Conservation (phyloP, 305 asterid species). For the Fraxinus sp. region DNA sequence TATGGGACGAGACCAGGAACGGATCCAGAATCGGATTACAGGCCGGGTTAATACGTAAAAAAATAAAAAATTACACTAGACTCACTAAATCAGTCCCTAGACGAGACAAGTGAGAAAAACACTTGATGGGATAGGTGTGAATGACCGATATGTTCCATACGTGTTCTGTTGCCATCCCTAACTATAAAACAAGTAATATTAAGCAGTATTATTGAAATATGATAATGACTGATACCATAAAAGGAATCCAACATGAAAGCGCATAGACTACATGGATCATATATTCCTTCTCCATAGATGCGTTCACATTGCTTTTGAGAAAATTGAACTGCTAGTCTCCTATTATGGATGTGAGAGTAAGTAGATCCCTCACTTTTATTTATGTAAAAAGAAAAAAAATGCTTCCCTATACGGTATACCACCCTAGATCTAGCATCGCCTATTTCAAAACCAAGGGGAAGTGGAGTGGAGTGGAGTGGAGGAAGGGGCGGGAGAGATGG, state of each 20-base stretch:
- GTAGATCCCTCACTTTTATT: neutral
- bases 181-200: no score
- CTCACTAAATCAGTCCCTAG: no score
- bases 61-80: no score
- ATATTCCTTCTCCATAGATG: neutral
- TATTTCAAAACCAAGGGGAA: neutral
- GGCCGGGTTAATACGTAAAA: no score
- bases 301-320: neutral
- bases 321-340: neutral
- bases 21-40: no score
- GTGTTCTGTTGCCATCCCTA: no score
- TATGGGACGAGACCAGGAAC: no score
- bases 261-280: neutral
- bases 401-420: neutral
- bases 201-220: neutral
- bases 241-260: neutral
- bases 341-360: neutral
- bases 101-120: no score
- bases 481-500: neutral
- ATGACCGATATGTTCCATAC: no score
- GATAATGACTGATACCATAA: neutral
- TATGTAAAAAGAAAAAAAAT: neutral
- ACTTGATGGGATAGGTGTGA: no score
- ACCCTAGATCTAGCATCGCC: neutral
- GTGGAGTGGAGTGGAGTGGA: neutral